These are phyloP conservation scores for Penicillium concentricum DNA, from an alignment of 2,329 filamentous ascomycete genomes.

Conservation along the genomic window DNA sequence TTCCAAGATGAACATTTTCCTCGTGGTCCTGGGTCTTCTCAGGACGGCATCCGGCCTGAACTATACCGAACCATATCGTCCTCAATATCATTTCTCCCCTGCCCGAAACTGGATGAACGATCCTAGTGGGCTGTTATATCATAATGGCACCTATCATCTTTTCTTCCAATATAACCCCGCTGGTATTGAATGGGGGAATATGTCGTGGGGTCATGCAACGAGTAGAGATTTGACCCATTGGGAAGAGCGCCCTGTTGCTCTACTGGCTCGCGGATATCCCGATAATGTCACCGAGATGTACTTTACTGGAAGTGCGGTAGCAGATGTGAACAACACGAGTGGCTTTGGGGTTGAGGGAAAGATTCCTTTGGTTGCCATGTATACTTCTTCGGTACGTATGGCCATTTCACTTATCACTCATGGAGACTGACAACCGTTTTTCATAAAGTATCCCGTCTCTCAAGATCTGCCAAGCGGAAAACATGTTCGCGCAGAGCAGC, in stretches of 20 bases:
- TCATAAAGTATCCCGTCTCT: conserved; percentile 17
- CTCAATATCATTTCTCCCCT: conserved; percentile 14
- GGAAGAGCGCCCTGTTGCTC: conserved; percentile 63
- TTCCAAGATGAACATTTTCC: neutral
- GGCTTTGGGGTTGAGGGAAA: conserved; percentile 62
- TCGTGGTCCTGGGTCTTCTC: neutral
- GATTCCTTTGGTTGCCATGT: conserved; percentile 64
- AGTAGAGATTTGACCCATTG: conserved; percentile 53
- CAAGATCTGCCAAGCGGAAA: conserved; percentile 27
- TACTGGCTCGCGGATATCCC: conserved; percentile 46
- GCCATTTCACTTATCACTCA: neutral
- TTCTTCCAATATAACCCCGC: conserved; percentile 28
- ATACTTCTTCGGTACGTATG: conserved; percentile 45
- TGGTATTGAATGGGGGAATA: conserved; percentile 20
- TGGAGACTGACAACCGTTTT: neutral
- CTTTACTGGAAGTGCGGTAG: conserved; percentile 57
- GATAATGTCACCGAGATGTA: conserved; percentile 47
- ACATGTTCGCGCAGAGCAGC: conserved; percentile 15
- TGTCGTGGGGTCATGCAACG: conserved; percentile 29
- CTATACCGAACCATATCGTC: conserved; percentile 10
- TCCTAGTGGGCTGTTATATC: conserved; percentile 24
- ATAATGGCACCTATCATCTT: conserved; percentile 19
- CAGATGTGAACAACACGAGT: conserved; percentile 64
- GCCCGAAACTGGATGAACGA: conserved; percentile 16
- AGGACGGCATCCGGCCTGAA: conserved; percentile 2